Evolutionary conservation across 306 rosid genomes (phyloP).

Genomic region (Dryas alaskensis): DNA sequence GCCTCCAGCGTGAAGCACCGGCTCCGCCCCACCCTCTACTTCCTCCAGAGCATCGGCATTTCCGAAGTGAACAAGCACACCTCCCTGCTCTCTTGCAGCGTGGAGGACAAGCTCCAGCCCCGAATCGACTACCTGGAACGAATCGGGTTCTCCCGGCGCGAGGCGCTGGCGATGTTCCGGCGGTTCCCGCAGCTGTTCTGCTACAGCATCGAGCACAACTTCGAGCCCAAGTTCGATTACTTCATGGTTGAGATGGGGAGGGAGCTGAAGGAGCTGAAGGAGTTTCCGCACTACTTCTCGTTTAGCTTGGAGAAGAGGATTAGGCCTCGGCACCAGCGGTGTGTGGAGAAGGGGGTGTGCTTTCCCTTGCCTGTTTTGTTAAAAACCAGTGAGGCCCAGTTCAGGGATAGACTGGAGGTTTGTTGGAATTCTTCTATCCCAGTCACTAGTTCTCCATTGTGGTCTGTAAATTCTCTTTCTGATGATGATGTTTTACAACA

Average conservation of each 20-base stretch:
- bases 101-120: slow-evolving; percentile 73
- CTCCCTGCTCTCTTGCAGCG: slow-evolving; percentile 65
- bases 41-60: slow-evolving; percentile 83
- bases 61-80: slow-evolving; percentile 66
- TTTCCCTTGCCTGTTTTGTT: slow-evolving; percentile 72
- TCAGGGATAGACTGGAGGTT: slow-evolving; percentile 59
- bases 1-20: slow-evolving; percentile 57
- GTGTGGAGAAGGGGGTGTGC: slow-evolving; percentile 78
- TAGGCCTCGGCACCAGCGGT: slow-evolving; percentile 73
- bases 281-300: slow-evolving; percentile 84
- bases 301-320: slow-evolving; percentile 84
- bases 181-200: slow-evolving; percentile 82
- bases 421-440: slow-evolving; percentile 81
- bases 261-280: slow-evolving; percentile 76
- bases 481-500: neutral
- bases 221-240: slow-evolving; percentile 82
- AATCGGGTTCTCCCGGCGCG: slow-evolving; percentile 64
- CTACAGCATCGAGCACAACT: slow-evolving; percentile 59
- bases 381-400: slow-evolving; percentile 50
- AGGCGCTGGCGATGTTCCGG: slow-evolving; percentile 54
- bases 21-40: slow-evolving; percentile 88
- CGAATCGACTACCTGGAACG: slow-evolving; percentile 67
- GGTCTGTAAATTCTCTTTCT: slow-evolving; percentile 42
- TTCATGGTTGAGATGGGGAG: slow-evolving; percentile 89
- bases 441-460: slow-evolving; percentile 62